A percentile compares a stretch with the other conserved stretches of the same genome.
These are phyloP conservation scores for Termitomyces titanicus DNA, from an alignment of 768 basidiomycete species.

Conservation along the genomic window DNA sequence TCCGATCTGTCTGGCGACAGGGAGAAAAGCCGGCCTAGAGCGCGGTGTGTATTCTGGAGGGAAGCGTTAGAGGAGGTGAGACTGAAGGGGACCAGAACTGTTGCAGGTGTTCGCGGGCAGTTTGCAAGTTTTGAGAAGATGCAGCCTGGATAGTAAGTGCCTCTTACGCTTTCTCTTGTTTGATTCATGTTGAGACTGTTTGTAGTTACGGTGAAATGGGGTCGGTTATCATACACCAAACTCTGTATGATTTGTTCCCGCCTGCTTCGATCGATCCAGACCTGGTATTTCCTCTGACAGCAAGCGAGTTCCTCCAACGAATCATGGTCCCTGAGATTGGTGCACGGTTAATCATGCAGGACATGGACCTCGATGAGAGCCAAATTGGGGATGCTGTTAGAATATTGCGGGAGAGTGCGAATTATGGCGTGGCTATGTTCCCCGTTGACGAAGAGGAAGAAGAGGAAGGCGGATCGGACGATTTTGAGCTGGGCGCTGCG, in stretches of 20 bases:
- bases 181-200: not conserved
- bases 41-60: slow-evolving; percentile 58
- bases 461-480: slow-evolving; percentile 27
- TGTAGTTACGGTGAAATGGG: slow-evolving; percentile 86
- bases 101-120: slow-evolving; percentile 68
- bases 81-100: slow-evolving; percentile 60
- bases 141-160: slow-evolving; percentile 84
- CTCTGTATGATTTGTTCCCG: slow-evolving; percentile 73
- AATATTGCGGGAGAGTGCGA: slow-evolving; percentile 70
- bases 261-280: slow-evolving; percentile 49
- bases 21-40: slow-evolving; percentile 31
- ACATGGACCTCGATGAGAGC: slow-evolving; percentile 46
- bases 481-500: slow-evolving; percentile 38
- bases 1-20: slow-evolving; percentile 13
- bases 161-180: not conserved
- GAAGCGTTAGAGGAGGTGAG: slow-evolving; percentile 62
- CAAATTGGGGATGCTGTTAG: slow-evolving; percentile 42
- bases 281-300: slow-evolving; percentile 61
- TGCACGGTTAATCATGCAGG: slow-evolving; percentile 76
- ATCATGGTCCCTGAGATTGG: slow-evolving; percentile 91
- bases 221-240: slow-evolving; percentile 75
- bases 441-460: slow-evolving; percentile 60
- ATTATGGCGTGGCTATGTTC: slow-evolving; percentile 86
- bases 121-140: slow-evolving; percentile 77
- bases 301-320: slow-evolving; percentile 74